Base-by-base conservation (phyloP, 257 asterid species). In the Nicotiana paniculata region DNA sequence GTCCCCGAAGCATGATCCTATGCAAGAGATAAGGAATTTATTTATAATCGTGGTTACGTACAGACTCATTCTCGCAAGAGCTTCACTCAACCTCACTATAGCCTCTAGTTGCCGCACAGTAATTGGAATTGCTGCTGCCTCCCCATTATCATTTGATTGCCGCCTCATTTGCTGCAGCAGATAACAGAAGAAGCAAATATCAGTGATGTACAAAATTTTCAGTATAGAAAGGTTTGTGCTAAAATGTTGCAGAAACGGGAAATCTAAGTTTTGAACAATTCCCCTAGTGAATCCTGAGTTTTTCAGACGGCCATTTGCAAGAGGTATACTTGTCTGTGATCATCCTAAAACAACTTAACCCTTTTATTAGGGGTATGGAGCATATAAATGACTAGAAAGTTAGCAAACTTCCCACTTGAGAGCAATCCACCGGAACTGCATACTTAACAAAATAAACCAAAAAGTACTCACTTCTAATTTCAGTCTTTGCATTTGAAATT, bases 51-150 rank as follows among this genome's bases (percentile, higher is more conserved):
- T 21, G 72, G 30, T 18, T 84, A 90, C 99, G 93, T 91, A 96
- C 99, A 94, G 90, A 62, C 95, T 90, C 98, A 96, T 94, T 89
- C 81, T 94, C 62, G 99, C 99, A 32, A 93, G 97, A 78, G 99
- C 85, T 88, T 96, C 99, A 62, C 99, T 96, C 90, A 96, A 85
- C 87, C 98, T 93, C 88, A 94, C 97, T 54, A 96, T 89, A 74
- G 99, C 99, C 86, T 96, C 99, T 82, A 96, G 89, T 90, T 96
- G 99, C 92, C 98, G 90, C 85, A 96, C 99, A n/a, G 99, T 96
- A 78, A 96, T 96, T 84, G 99, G 99, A 84, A 96, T 92, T 2
- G 88, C 97, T 84, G 95, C 88, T 35, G 96, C 89, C 90, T 91
- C 97, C 82, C 98, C 98, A 83, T 91, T 91, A 83, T 96, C 98